Evolutionary conservation across 768 basidiomycete species (phyloP), one percentile per base, ranked within the genome.

Genomic region (Myochromella boudieri): DNA sequence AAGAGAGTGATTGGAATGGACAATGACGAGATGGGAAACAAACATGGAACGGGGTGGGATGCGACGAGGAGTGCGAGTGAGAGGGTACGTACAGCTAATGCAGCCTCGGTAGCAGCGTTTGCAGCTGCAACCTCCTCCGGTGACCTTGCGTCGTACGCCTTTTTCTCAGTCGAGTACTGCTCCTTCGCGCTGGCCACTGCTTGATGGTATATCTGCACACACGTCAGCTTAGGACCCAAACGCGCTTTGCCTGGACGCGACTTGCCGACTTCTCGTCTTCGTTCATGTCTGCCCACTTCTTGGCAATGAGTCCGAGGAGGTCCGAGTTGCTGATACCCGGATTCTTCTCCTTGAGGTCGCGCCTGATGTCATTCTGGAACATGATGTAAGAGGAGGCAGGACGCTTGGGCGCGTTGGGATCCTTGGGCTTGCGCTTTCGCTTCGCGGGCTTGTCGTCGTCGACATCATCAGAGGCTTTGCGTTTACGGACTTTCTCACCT

Each of bases 331-430:
- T 66, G 48, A 92, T 65, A 7, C 70, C 66, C 8, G 89, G 86
- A 62, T 87, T 68, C 55, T 75, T 66, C 29, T 74, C 71, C 70
- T 85, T 84, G 56, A 95, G 74, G 47, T 80, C 74, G 49, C 80
- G 79, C 63, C 93, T 86, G 44, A 93, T 76, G 11, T 89, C 87
- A 62, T 95, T 97, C 70, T 97, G 95, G 77, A 87, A 98, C 56
- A 95, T 71, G 60, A 98, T 81, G 69, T 95, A 98, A 15, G 93
- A 92, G 6, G 90, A 90, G 11, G 92, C 78, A 21, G 95, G 95
- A 7, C 92, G 85, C 64, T 95, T 97, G 25, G 95, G 95, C 48
- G 93, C 93, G 66, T 94, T 87, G 15, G 94, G 93, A 59, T 98
- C 95, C 66, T 85, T 74, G 57, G 86, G 85, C 67, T 85, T 92